A percentile compares a stretch with the other conserved stretches of the same genome.
phyloP scores from a whole-genome alignment of 2,329 filamentous ascomycete species.

The Fusarium foetens region DNA sequence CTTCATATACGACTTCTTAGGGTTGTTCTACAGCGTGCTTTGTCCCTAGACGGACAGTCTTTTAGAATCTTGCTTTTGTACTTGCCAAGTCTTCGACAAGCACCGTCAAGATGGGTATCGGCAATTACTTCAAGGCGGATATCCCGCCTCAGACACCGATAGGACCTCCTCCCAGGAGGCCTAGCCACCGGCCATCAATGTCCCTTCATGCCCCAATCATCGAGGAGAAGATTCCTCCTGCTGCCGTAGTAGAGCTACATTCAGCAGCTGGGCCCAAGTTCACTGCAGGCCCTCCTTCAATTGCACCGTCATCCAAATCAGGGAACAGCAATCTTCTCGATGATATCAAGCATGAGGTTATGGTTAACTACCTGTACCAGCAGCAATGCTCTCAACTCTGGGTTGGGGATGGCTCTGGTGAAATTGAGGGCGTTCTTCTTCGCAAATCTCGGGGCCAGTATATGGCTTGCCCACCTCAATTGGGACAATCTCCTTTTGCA shows the following conservation, averaged over 20 bases:
- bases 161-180: constrained; percentile 28
- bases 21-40: not conserved
- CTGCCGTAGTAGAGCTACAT: constrained; percentile 58
- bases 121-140: constrained; percentile 69
- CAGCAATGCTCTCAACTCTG: constrained; percentile 80
- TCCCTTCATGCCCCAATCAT: constrained; percentile 33
- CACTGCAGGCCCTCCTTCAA: constrained; percentile 63
- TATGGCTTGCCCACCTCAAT: constrained; percentile 75
- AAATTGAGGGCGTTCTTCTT: constrained; percentile 77
- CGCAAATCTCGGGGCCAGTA: constrained; percentile 75
- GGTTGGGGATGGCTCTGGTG: constrained; percentile 75
- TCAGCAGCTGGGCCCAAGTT: constrained; percentile 58
- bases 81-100: not conserved
- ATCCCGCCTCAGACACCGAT: constrained; percentile 27
- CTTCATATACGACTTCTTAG: not conserved
- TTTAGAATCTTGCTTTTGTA: not conserved
- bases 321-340: constrained; percentile 67
- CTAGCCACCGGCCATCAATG: constrained; percentile 34
- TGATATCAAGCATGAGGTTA: constrained; percentile 82
- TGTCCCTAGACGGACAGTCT: not conserved
- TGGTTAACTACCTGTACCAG: constrained; percentile 85
- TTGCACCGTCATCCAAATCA: constrained; percentile 58
- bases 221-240: constrained; percentile 53
- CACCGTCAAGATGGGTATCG: constrained; percentile 64
- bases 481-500: constrained; percentile 71